phyloP scores from a whole-genome alignment of 2,329 filamentous ascomycete species.

The Fusarium multiceps region DNA sequence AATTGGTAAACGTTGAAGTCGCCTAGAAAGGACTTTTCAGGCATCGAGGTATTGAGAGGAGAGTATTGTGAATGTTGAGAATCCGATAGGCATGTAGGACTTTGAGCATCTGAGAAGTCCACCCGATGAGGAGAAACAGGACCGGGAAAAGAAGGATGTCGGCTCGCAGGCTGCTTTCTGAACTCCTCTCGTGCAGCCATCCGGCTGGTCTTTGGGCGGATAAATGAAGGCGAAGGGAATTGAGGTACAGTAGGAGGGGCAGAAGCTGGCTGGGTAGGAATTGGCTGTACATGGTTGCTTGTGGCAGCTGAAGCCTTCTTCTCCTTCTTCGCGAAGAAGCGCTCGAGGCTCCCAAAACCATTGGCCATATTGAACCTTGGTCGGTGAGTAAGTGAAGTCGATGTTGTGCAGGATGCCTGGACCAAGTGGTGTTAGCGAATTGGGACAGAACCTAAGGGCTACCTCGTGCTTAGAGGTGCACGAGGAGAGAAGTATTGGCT shows the following conservation, averaged over 20 bases:
- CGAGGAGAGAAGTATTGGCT: slow-evolving; percentile 18
- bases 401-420: slow-evolving; percentile 42
- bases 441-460: slow-evolving; percentile 10
- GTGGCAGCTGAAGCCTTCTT: slow-evolving; percentile 47
- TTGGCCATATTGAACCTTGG: slow-evolving; percentile 56
- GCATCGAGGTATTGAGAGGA: slow-evolving; percentile 45
- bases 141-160: slow-evolving; percentile 47
- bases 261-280: slow-evolving; percentile 36
- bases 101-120: slow-evolving; percentile 26
- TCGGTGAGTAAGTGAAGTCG: slow-evolving; percentile 33
- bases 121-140: slow-evolving; percentile 32
- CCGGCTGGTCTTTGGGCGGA: slow-evolving; percentile 64
- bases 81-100: slow-evolving; percentile 21
- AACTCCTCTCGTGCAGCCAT: slow-evolving; percentile 68
- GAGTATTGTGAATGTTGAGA: slow-evolving; percentile 32
- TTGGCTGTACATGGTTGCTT: slow-evolving; percentile 40
- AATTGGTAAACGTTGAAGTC: slow-evolving; percentile 54
- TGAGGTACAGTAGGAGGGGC: slow-evolving; percentile 48
- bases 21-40: slow-evolving; percentile 42
- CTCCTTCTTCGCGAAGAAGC: slow-evolving; percentile 62
- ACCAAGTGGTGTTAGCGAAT: slow-evolving; percentile 41
- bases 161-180: slow-evolving; percentile 45
- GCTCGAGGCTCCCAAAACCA: slow-evolving; percentile 62
- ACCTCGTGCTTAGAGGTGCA: slow-evolving; percentile 20
- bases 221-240: slow-evolving; percentile 66